phyloP scores from a whole-genome alignment of 2,329 filamentous ascomycete genomes.

The Aureobasidium melanogenum region DNA sequence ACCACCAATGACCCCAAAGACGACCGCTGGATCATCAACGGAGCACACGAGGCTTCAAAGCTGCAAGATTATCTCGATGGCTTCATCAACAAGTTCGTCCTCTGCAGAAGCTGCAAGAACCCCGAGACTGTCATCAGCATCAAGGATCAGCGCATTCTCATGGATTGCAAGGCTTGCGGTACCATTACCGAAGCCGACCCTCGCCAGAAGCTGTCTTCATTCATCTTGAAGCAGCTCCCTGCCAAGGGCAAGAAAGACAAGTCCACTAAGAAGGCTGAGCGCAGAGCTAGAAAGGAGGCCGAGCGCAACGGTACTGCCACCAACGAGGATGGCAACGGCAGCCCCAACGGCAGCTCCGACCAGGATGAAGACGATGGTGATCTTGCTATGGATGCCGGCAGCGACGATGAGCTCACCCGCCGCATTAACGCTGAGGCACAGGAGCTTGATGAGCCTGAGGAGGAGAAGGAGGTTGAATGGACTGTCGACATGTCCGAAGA shows the following conservation, averaged over 20 bases:
- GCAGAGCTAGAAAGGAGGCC: conserved; percentile 74
- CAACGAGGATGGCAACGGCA: conserved; percentile 48
- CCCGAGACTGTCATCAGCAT: conserved; percentile 94
- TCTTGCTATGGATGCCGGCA: conserved; percentile 59
- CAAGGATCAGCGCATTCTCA: conserved; percentile 75
- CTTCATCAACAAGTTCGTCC: conserved; percentile 97
- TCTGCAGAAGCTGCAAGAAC: conserved; percentile 99
- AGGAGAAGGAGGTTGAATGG: conserved; percentile 83
- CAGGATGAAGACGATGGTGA: conserved; percentile 54
- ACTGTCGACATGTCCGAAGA: conserved; percentile 93
- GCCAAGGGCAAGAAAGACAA: conserved; percentile 97
- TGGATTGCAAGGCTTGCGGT: conserved; percentile 98
- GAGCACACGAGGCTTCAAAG: conserved; percentile 88
- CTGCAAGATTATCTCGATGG: conserved; percentile 97
- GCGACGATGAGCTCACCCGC: conserved; percentile 86
- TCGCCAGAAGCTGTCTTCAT: conserved; percentile 90
- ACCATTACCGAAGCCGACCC: conserved; percentile 86
- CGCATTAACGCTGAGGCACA: conserved; percentile 59
- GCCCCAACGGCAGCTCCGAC: conserved; percentile 56
- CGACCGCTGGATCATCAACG: conserved; percentile 99
- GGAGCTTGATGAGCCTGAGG: conserved; percentile 61
- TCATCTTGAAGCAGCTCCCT: conserved; percentile 92
- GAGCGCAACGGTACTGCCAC: conserved; percentile 40
- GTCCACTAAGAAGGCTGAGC: conserved; percentile 78
- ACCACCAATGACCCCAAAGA: conserved; percentile 96